Base-by-base conservation (phyloP, 768 basidiomycete genomes). In the Russula abietina region DNA sequence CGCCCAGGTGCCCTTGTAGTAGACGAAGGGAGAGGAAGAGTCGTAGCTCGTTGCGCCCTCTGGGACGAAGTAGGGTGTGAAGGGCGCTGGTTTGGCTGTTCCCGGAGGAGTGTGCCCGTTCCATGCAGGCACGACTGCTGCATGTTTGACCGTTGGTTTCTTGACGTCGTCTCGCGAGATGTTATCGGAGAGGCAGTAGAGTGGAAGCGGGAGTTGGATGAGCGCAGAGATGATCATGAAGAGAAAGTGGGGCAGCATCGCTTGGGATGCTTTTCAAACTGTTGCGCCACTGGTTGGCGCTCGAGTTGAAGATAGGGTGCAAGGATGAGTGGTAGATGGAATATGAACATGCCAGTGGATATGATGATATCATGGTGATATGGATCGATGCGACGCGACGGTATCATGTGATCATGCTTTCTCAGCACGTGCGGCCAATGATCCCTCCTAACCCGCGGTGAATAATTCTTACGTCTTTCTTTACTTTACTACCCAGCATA, bases 51-150 rank as follows among this genome's bases (percentile, higher is more conserved):
- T 87, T 7, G 88, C 79, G 32, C 89, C 88, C 14, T 82, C 81
- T 60, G 89, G 85, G 71, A 88, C 85, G 69, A 86, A 91, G 75
- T 83, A 91, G 0, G 88, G 86, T 2, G 79, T 78, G 74, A 90
- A 90, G 3, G 72, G 56, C 0, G 75, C 68, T 19, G 76, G 76
- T 48, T 71, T 73, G 14, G 73, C 77, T 19, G 86, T 80, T 17
- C 77, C 83, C 22, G 80, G 77, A 0, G 79, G 76, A 3, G 77
- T 78, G 66, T 83, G 76, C 0, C 89, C 88, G 65, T 89, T 88
- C 89, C 89, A 90, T 30, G 89, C 85, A 24, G 78, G 73, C 32
- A 85, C 79, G 26, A 6, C 26, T 6, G 48, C 26, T 1, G 45
- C 3, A 5, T 22, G 38, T 7, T 39, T 39, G 1, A 6, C 43